Evolutionary conservation across 768 basidiomycete species (phyloP).

Genomic region (Pisolithus microcarpus): DNA sequence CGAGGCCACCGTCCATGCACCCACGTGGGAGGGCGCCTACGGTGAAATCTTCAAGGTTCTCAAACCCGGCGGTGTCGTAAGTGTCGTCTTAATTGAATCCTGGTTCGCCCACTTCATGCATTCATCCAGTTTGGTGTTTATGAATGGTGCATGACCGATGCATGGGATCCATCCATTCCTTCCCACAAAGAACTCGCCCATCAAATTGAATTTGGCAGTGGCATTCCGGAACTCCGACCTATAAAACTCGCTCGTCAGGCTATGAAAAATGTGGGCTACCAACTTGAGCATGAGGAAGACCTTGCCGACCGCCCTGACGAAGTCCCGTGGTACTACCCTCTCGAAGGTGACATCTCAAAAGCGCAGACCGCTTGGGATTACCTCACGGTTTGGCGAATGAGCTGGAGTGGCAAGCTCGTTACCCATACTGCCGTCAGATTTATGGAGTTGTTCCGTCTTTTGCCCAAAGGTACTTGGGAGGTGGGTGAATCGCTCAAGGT

Average conservation of each 20-base stretch:
- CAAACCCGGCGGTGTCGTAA: slow-evolving; percentile 90
- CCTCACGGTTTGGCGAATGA: slow-evolving; percentile 84
- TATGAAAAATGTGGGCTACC: slow-evolving; percentile 75
- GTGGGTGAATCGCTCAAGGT: slow-evolving; percentile 85
- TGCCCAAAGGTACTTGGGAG: slow-evolving; percentile 89
- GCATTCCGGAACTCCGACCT: slow-evolving; percentile 97
- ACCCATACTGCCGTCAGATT: slow-evolving; percentile 74
- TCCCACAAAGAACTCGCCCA: slow-evolving; percentile 88
- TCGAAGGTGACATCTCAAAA: slow-evolving; percentile 89
- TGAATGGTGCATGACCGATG: slow-evolving; percentile 99
- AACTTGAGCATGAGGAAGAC: slow-evolving; percentile 88
- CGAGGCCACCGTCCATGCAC: slow-evolving; percentile 96
- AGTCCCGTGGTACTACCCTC: slow-evolving; percentile 92
- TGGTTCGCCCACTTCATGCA: neutral
- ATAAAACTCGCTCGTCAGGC: slow-evolving; percentile 66
- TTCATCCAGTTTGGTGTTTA: slow-evolving; percentile 82
- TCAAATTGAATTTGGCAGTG: slow-evolving; percentile 88
- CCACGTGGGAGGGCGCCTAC: slow-evolving; percentile 93
- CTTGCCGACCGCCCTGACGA: slow-evolving; percentile 76
- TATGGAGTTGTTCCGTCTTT: slow-evolving; percentile 68
- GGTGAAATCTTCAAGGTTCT: slow-evolving; percentile 87
- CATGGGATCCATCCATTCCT: slow-evolving; percentile 81
- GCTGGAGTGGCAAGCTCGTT: slow-evolving; percentile 76
- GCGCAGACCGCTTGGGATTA: slow-evolving; percentile 93
- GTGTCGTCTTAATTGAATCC: neutral